These are phyloP conservation scores for Cercospora sesami DNA, from an alignment of 2,329 filamentous ascomycete species.

Conservation along the genomic window DNA sequence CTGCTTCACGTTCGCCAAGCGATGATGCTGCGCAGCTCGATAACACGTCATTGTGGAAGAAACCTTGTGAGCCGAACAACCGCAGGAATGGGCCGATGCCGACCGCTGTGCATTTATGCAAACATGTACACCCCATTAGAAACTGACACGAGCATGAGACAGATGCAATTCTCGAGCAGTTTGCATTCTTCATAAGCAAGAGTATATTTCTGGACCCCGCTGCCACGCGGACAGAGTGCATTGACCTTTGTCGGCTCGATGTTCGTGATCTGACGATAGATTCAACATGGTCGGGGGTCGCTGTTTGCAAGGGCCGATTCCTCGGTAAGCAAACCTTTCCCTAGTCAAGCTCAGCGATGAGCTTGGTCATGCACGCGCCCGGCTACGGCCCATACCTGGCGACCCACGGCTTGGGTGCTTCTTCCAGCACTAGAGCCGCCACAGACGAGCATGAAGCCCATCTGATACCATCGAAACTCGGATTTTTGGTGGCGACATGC, in stretches of 20 bases:
- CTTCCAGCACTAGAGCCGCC: slow-evolving; percentile 4
- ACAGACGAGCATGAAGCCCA: neutral
- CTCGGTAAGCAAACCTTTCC: neutral
- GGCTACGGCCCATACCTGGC: neutral
- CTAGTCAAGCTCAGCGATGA: slow-evolving; percentile 1
- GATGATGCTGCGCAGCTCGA: neutral
- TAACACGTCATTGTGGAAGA: neutral
- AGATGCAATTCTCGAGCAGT: neutral
- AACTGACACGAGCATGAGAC: neutral
- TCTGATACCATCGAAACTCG: slow-evolving; percentile 2
- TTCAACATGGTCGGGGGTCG: neutral
- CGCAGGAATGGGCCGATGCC: neutral
- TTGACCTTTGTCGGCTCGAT: neutral
- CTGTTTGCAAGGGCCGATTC: neutral
- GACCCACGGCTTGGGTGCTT: neutral
- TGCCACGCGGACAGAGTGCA: neutral
- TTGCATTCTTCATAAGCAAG: neutral
- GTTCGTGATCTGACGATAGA: neutral
- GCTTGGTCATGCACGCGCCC: neutral
- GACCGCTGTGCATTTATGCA: neutral
- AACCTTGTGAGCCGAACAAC: neutral
- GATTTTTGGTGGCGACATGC: neutral
- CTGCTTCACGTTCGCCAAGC: neutral
- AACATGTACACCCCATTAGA: neutral
- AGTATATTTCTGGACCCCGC: neutral